phyloP scores from a whole-genome alignment of 176 grass and related monocot species.

The Chrysopogon serrulatus region DNA sequence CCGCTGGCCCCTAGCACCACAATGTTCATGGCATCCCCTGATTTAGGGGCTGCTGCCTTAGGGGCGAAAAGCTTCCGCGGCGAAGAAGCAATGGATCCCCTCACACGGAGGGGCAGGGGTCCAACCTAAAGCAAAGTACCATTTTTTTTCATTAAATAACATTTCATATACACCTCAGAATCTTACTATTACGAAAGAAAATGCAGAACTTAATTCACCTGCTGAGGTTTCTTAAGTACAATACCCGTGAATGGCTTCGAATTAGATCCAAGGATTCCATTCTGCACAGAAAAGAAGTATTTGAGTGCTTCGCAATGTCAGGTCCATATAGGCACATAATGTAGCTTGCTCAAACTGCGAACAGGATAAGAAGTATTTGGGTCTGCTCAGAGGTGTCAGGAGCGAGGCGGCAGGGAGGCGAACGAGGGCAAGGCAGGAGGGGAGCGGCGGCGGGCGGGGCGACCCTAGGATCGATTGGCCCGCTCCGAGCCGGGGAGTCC shows the following conservation, averaged over 20 bases:
- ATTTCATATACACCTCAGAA: background rate
- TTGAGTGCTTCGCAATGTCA: background rate
- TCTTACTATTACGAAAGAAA: background rate
- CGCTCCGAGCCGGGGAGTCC: no score
- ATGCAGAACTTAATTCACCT: background rate
- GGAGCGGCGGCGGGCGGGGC: no score
- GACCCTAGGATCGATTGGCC: no score
- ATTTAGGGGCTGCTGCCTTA: slow-evolving; percentile 26
- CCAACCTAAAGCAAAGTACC: background rate
- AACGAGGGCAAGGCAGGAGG: no score
- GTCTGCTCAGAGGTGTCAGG: no score
- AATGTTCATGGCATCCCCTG: slow-evolving; percentile 55
- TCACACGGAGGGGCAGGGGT: background rate
- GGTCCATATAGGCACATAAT: background rate
- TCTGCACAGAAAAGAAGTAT: slow-evolving; percentile 6
- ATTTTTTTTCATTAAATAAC: background rate
- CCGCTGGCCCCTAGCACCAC: slow-evolving; percentile 90
- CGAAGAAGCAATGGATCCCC: slow-evolving; percentile 49
- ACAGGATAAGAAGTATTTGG: no score
- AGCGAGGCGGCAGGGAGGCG: no score
- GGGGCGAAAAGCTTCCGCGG: slow-evolving; percentile 38
- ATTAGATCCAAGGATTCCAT: slow-evolving; percentile 10
- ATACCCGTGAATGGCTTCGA: background rate
- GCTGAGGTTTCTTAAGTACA: slow-evolving; percentile 2
- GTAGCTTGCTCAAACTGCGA: background rate